phyloP scores from a whole-genome alignment of 305 asterid genomes.

The Fraxinus baroniana region DNA sequence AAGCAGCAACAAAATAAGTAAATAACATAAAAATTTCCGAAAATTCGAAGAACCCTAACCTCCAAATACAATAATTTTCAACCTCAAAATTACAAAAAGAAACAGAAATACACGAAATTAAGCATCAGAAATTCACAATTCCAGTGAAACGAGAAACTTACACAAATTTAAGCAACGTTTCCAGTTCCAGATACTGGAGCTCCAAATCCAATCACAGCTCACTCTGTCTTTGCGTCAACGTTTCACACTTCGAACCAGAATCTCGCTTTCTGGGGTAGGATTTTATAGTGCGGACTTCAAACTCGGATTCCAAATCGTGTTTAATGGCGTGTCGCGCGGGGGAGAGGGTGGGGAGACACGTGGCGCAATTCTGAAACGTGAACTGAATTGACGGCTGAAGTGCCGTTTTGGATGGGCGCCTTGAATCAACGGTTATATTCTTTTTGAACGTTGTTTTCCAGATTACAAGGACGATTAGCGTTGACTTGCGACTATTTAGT shows the following conservation, averaged over 20 bases:
- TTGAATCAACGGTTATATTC: neutral
- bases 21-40: conserved; percentile 3
- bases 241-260: neutral
- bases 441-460: neutral
- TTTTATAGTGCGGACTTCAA: neutral
- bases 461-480: neutral
- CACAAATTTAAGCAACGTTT: conserved; percentile 17
- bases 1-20: neutral
- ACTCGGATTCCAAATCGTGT: neutral
- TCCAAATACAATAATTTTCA: conserved; percentile 1
- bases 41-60: conserved; percentile 33
- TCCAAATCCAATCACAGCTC: neutral
- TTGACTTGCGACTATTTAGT: neutral
- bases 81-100: neutral
- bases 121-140: conserved; percentile 13
- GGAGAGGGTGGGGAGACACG: neutral
- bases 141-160: conserved; percentile 19
- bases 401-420: neutral
- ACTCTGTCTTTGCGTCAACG: neutral
- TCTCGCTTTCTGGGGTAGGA: neutral
- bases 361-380: neutral
- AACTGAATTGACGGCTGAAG: neutral
- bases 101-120: conserved; percentile 3
- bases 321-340: neutral
- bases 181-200: neutral